Conservation (phyloP, 2,329 filamentous ascomycete species). For the Coniosporium tulheliwenetii region DNA sequence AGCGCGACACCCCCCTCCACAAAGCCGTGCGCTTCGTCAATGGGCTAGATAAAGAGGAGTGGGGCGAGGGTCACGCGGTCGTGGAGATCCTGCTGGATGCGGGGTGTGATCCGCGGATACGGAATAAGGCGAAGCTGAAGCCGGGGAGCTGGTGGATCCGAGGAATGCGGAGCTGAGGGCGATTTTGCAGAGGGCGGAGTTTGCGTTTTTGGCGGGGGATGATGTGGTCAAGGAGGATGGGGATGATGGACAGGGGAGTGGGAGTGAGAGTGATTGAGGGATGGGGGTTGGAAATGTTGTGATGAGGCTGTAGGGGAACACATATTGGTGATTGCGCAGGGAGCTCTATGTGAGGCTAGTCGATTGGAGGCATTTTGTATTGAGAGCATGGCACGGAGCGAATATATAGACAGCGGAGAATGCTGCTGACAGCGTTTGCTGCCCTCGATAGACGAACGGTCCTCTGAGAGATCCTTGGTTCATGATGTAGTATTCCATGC, state of each 20-base stretch:
- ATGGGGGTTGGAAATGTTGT: neutral
- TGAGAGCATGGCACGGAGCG: too few species aligned
- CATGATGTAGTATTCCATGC: too few species aligned
- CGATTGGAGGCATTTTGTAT: too few species aligned
- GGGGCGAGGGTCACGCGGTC: constrained; percentile 48
- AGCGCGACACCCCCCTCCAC: constrained; percentile 68
- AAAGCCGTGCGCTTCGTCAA: constrained; percentile 65
- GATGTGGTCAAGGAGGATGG: constrained; percentile 35
- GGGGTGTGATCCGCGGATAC: constrained; percentile 46
- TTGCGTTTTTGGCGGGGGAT: constrained; percentile 33
- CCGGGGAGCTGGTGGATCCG: constrained; percentile 59
- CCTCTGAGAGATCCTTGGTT: too few species aligned
- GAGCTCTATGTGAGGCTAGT: too few species aligned
- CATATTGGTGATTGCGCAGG: too few species aligned
- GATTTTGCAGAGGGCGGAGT: constrained; percentile 56
- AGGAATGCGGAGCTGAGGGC: constrained; percentile 45
- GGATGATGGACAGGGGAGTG: constrained; percentile 28
- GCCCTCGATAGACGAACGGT: too few species aligned
- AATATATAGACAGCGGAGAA: too few species aligned
- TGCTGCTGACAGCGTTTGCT: too few species aligned
- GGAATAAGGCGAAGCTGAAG: constrained; percentile 60
- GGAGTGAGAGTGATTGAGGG: constrained; percentile 21
- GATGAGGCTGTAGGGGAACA: too few species aligned
- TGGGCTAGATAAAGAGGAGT: constrained; percentile 45
- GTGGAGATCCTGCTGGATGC: constrained; percentile 74